Percentiles rank a stretch among this genome's conserved stretches.
phyloP scores from a whole-genome alignment of 129 eudicot species.

The Lactuca saligna region DNA sequence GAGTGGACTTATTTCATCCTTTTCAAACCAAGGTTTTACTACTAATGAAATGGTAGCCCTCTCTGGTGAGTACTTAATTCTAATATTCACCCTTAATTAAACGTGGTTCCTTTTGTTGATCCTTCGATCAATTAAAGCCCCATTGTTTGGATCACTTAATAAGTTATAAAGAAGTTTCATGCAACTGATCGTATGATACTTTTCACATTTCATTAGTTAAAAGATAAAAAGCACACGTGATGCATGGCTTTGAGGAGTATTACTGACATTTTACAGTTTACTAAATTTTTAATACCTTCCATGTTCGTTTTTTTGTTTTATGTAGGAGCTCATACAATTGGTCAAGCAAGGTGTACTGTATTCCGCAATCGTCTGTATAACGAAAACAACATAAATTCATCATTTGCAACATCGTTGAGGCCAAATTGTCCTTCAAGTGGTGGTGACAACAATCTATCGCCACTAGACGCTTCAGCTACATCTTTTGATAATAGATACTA shows the following conservation, averaged over 20 bases:
- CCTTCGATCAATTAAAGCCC: no score
- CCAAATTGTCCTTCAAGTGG: constrained; percentile 37
- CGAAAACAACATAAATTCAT: constrained; percentile 31
- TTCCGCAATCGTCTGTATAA: constrained; percentile 32
- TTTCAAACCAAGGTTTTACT: constrained; percentile 42
- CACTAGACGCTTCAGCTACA: constrained; percentile 32
- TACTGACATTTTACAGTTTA: no score
- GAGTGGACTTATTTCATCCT: constrained; percentile 35
- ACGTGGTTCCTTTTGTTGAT: background rate
- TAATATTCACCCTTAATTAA: no score
- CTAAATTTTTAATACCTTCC: no score
- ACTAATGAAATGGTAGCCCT: constrained; percentile 55
- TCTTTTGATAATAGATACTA: constrained; percentile 34
- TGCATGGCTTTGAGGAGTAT: no score
- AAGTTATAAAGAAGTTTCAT: no score
- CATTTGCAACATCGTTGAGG: constrained; percentile 26
- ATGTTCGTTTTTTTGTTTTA: background rate
- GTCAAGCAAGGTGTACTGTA: constrained; percentile 34
- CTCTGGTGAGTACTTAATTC: constrained; percentile 33
- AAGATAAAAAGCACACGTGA: no score
- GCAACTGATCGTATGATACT: no score
- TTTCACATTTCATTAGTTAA: no score
- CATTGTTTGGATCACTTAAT: no score
- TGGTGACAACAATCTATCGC: constrained; percentile 32
- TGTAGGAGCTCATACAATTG: constrained; percentile 44